These are phyloP conservation scores for Ceratobasidium sp. DNA, from an alignment of 1,284 basidiomycete species.

Conservation along the genomic window DNA sequence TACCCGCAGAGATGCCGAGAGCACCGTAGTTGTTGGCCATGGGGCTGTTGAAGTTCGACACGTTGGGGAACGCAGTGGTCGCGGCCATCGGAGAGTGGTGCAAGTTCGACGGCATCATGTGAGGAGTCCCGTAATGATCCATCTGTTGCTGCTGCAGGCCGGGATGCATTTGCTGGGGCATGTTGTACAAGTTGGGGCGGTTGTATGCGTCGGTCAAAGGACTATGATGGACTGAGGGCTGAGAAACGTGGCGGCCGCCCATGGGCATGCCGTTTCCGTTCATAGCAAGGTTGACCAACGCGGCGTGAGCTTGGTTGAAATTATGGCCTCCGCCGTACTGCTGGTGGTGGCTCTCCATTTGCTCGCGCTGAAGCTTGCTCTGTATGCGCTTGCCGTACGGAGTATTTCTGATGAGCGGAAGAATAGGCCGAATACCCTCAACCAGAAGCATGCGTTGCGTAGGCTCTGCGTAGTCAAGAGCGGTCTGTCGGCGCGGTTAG, in stretches of 20 bases:
- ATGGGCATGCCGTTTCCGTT: slow-evolving; percentile 64
- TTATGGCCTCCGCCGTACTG: slow-evolving; percentile 61
- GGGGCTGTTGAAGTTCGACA: slow-evolving; percentile 64
- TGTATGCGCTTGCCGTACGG: slow-evolving; percentile 98
- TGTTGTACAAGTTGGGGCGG: slow-evolving; percentile 57
- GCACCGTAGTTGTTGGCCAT: slow-evolving; percentile 63
- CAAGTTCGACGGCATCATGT: slow-evolving; percentile 37
- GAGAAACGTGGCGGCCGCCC: slow-evolving; percentile 27
- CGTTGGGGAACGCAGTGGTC: slow-evolving; percentile 82
- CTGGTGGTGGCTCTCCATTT: slow-evolving; percentile 66
- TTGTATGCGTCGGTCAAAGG: slow-evolving; percentile 73
- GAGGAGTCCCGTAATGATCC: slow-evolving; percentile 26
- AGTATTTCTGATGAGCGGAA: slow-evolving; percentile 95
- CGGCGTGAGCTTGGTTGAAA: slow-evolving; percentile 56
- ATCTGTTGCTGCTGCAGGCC: slow-evolving; percentile 58
- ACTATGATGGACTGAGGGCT: slow-evolving; percentile 26
- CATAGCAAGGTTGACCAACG: slow-evolving; percentile 66
- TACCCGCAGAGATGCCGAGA: slow-evolving; percentile 61
- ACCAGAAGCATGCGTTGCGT: slow-evolving; percentile 84
- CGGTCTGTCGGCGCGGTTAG: slow-evolving; percentile 68
- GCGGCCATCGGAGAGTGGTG: slow-evolving; percentile 64
- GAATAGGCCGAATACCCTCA: slow-evolving; percentile 95
- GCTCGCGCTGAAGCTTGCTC: slow-evolving; percentile 94
- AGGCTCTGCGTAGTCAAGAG: slow-evolving; percentile 94
- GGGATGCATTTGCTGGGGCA: slow-evolving; percentile 62